A percentile compares a stretch with the other conserved stretches of the same genome.
Evolutionary conservation across 768 basidiomycete genomes (phyloP).

Genomic region (Postia placenta): DNA sequence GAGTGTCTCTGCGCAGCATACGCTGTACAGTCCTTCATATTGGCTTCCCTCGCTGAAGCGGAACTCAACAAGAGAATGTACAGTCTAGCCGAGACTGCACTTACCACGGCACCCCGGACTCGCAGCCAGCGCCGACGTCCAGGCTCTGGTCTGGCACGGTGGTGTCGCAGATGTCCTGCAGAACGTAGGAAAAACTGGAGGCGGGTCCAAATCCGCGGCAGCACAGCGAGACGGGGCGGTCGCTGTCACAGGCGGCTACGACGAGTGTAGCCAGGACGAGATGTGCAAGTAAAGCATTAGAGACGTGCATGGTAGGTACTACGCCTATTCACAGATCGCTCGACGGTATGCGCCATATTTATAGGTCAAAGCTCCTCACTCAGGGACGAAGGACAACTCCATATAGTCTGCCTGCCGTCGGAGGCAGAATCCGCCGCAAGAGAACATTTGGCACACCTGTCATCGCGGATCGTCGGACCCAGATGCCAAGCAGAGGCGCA

Average conservation of each 20-base stretch:
- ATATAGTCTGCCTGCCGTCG: too few relatives aligned
- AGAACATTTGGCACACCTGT: too few relatives aligned
- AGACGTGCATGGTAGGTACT: too few relatives aligned
- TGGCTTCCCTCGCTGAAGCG: not conserved
- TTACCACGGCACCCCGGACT: not conserved
- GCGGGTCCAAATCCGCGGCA: not conserved
- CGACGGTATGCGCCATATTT: too few relatives aligned
- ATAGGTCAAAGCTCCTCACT: too few relatives aligned
- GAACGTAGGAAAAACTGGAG: not conserved
- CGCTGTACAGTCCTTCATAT: not conserved
- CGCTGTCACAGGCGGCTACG: not conserved
- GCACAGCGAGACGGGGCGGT: not conserved
- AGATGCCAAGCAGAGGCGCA: too few relatives aligned
- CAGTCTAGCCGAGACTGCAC: not conserved
- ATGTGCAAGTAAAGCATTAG: too few relatives aligned
- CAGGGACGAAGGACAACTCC: too few relatives aligned
- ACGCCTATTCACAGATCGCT: too few relatives aligned
- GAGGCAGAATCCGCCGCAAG: too few relatives aligned
- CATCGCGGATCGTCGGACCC: too few relatives aligned
- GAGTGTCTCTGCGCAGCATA: not conserved
- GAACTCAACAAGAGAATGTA: not conserved
- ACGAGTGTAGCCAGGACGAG: too few relatives aligned
- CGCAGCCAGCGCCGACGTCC: not conserved
- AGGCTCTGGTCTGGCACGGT: not conserved
- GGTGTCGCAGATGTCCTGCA: not conserved